Evolutionary conservation across 2,329 filamentous ascomycete species (phyloP).

Genomic region (Myriosclerotinia duriaeana): DNA sequence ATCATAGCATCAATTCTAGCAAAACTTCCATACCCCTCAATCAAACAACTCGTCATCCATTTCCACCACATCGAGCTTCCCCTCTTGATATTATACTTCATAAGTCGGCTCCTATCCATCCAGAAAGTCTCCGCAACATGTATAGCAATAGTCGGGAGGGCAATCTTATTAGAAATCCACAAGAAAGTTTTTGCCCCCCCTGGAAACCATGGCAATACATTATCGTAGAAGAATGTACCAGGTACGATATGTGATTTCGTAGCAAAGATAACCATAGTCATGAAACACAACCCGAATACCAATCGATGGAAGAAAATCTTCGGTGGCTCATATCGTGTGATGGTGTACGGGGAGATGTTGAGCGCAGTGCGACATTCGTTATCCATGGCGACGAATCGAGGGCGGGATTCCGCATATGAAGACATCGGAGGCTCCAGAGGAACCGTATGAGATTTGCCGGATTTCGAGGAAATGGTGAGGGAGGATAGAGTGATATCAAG

Average conservation of each 20-base stretch:
- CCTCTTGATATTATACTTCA: slow-evolving; percentile 49
- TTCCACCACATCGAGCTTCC: slow-evolving; percentile 51
- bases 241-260: slow-evolving; percentile 53
- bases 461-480: slow-evolving; percentile 59
- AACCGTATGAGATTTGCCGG: slow-evolving; percentile 52
- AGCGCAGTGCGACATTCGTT: slow-evolving; percentile 58
- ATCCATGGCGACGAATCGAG: slow-evolving; percentile 73
- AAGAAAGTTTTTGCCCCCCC: slow-evolving; percentile 58
- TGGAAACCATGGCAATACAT: slow-evolving; percentile 54
- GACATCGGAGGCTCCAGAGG: slow-evolving; percentile 69
- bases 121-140: slow-evolving; percentile 64
- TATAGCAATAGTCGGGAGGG: slow-evolving; percentile 58
- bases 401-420: slow-evolving; percentile 65
- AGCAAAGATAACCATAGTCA: slow-evolving; percentile 54
- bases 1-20: slow-evolving; percentile 53
- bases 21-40: slow-evolving; percentile 55
- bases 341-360: slow-evolving; percentile 49
- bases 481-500: slow-evolving; percentile 62
- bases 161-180: slow-evolving; percentile 58
- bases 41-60: slow-evolving; percentile 54
- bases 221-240: slow-evolving; percentile 51
- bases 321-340: slow-evolving; percentile 45
- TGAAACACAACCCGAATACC: slow-evolving; percentile 54
- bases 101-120: slow-evolving; percentile 51
- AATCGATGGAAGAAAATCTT: slow-evolving; percentile 46